Conservation (phyloP, 2,329 filamentous ascomycete genomes). For the Raffaelea albimanens region DNA sequence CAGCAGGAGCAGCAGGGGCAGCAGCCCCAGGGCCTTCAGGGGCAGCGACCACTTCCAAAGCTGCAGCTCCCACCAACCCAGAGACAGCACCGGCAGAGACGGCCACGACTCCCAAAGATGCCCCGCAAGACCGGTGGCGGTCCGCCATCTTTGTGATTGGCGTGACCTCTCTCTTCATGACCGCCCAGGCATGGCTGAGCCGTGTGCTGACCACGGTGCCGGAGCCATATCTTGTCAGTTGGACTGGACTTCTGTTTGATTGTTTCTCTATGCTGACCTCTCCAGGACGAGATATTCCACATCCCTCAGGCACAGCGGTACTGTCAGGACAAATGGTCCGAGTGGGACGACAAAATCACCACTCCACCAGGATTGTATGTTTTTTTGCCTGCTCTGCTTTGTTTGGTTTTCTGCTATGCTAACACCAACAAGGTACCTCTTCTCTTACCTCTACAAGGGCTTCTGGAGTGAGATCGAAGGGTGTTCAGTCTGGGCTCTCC, state of each 20-base stretch:
- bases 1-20: background rate
- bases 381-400: background rate
- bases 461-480: constrained; percentile 8
- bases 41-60: background rate
- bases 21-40: no score
- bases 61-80: background rate
- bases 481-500: constrained; percentile 27
- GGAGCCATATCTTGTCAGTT: constrained; percentile 43
- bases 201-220: constrained; percentile 31
- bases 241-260: background rate
- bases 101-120: background rate
- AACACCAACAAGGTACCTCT: constrained; percentile 6
- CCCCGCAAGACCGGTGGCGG: constrained; percentile 2
- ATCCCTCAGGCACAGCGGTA: constrained; percentile 87
- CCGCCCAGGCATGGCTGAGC: constrained; percentile 27
- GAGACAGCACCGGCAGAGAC: background rate
- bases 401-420: constrained; percentile 1
- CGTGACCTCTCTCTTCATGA: constrained; percentile 15
- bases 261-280: background rate
- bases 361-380: constrained; percentile 79
- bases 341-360: constrained; percentile 97
- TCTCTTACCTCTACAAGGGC: constrained; percentile 8
- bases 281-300: constrained; percentile 77
- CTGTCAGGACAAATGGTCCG: constrained; percentile 60
- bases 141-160: constrained; percentile 9